Conservation (phyloP, 2,329 filamentous ascomycete species). For the Ceratocystis diversiconidia region DNA sequence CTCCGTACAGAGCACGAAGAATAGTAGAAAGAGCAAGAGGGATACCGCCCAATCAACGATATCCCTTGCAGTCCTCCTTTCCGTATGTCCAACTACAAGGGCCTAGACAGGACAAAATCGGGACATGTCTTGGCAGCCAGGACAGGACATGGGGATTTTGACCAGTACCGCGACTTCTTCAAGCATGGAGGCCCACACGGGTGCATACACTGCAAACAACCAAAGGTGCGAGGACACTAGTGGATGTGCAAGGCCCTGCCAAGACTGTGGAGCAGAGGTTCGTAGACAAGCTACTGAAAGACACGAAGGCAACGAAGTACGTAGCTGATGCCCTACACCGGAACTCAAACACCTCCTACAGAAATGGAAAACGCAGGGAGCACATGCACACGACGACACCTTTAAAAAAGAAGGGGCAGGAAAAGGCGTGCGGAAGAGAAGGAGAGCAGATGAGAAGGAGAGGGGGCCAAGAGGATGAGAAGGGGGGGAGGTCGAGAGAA, state of each 20-base stretch:
- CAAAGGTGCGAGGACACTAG: neutral
- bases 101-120: neutral
- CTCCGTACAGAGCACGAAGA: too few species aligned
- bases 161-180: neutral
- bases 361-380: too few species aligned
- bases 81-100: neutral
- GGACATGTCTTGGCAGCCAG: neutral
- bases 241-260: neutral
- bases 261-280: neutral
- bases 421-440: too few species aligned
- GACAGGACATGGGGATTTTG: neutral
- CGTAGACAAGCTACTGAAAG: neutral
- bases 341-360: neutral
- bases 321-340: too few species aligned
- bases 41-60: too few species aligned
- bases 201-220: neutral
- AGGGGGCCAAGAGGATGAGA: too few species aligned
- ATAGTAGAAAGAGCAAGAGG: too few species aligned
- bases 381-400: too few species aligned
- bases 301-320: neutral
- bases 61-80: too few species aligned
- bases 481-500: too few species aligned
- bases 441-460: too few species aligned
- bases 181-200: neutral
- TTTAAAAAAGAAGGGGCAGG: too few species aligned